These are phyloP conservation scores for Cladosporium colombiae DNA, from an alignment of 2,329 filamentous ascomycete species.

Conservation along the genomic window DNA sequence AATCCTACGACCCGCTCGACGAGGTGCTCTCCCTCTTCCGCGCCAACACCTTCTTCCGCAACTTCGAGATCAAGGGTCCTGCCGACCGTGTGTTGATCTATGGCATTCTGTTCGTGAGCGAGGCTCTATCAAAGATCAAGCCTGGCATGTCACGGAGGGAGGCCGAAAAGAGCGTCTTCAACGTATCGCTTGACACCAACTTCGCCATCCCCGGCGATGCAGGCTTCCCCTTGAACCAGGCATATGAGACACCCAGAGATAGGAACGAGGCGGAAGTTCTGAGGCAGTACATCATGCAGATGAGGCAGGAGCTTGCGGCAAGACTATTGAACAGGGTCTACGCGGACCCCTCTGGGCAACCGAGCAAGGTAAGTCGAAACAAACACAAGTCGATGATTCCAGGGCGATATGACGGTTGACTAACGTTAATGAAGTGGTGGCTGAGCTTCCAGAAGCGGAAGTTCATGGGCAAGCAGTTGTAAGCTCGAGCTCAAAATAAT, in stretches of 20 bases:
- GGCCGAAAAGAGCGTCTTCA: slow-evolving; percentile 77
- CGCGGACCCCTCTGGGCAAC: slow-evolving; percentile 66
- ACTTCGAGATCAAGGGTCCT: slow-evolving; percentile 97
- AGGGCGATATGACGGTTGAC: slow-evolving; percentile 20
- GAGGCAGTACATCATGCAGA: slow-evolving; percentile 86
- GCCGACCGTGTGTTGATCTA: slow-evolving; percentile 95
- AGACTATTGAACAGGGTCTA: slow-evolving; percentile 86
- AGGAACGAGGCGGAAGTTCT: slow-evolving; percentile 87
- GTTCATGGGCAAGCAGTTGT: slow-evolving; percentile 87
- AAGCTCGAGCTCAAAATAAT: slow-evolving; percentile 21
- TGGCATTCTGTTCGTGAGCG: slow-evolving; percentile 91
- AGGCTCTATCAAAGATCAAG: slow-evolving; percentile 86
- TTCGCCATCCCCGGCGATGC: slow-evolving; percentile 95
- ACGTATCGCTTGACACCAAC: slow-evolving; percentile 85
- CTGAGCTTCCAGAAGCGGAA: slow-evolving; percentile 98
- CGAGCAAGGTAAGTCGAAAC: slow-evolving; percentile 56
- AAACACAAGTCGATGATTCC: neutral
- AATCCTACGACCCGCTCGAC: slow-evolving; percentile 95
- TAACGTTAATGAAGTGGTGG: slow-evolving; percentile 80
- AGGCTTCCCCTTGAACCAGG: slow-evolving; percentile 90
- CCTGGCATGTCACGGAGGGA: slow-evolving; percentile 66
- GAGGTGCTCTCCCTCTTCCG: slow-evolving; percentile 91
- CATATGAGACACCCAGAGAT: slow-evolving; percentile 86
- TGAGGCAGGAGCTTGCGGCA: slow-evolving; percentile 84
- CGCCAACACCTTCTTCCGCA: slow-evolving; percentile 98